These are phyloP conservation scores for Serendipita vermifera DNA, from an alignment of 768 basidiomycete genomes.

Conservation along the genomic window DNA sequence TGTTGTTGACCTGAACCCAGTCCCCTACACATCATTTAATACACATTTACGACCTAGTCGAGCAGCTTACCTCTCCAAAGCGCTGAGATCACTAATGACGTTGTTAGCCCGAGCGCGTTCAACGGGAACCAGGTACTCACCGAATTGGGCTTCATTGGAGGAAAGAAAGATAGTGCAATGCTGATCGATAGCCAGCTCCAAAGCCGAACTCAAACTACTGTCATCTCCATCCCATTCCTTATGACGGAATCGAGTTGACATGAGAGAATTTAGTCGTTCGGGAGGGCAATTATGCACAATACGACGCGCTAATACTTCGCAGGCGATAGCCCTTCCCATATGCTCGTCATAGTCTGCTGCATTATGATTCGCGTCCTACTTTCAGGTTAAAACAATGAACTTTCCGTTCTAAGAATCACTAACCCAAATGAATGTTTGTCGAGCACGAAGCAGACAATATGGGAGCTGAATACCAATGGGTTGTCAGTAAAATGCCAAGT, in stretches of 20 bases:
- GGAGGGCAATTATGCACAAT: conserved; percentile 57
- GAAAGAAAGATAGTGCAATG: conserved; percentile 79
- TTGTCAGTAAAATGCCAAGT: conserved; percentile 3
- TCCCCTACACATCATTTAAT: conserved; percentile 48
- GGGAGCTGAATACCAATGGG: conserved; percentile 41
- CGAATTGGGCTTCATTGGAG: conserved; percentile 72
- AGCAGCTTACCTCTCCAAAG: background rate
- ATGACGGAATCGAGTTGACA: conserved; percentile 68
- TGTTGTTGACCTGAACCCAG: conserved; percentile 69
- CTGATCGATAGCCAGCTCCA: conserved; percentile 87
- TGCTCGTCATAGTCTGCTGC: conserved; percentile 85
- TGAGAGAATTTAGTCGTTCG: conserved; percentile 52
- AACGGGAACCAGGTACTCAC: conserved; percentile 28
- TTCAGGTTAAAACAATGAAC: background rate
- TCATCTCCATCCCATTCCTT: conserved; percentile 59
- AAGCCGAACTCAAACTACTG: conserved; percentile 59
- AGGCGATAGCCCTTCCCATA: conserved; percentile 61
- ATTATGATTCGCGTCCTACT: conserved; percentile 57
- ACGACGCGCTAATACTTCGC: conserved; percentile 70
- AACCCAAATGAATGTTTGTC: conserved; percentile 56
- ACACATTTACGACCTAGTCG: conserved; percentile 49
- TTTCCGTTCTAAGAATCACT: background rate
- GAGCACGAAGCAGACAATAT: conserved; percentile 63
- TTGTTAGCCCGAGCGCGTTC: background rate
- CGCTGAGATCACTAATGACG: background rate